Evolutionary conservation across 768 basidiomycete species (phyloP).

Genomic region (Porpolomopsis calyptriformis): DNA sequence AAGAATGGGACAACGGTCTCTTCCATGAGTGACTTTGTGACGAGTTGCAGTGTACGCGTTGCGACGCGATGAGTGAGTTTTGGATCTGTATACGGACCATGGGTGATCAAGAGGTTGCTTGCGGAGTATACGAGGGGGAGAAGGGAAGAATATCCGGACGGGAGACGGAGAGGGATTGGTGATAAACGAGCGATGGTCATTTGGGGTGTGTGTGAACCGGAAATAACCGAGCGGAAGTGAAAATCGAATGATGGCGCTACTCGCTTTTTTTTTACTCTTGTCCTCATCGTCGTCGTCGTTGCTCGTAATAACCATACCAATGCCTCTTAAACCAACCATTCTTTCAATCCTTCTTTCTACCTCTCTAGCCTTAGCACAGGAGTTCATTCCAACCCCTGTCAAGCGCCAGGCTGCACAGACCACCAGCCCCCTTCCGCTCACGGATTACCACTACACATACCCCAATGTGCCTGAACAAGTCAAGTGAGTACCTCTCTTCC

Average conservation of each 20-base stretch:
- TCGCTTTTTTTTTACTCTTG: no score
- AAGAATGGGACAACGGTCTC: neutral
- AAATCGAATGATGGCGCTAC: no score
- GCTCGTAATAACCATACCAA: no score
- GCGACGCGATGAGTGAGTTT: neutral
- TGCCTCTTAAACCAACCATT: constrained; percentile 4
- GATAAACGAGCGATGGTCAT: no score
- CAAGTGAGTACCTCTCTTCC: neutral
- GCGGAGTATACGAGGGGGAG: neutral
- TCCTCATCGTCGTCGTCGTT: no score
- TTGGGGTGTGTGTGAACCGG: no score
- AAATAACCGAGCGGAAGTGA: no score
- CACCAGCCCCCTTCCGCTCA: neutral
- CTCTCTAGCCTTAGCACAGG: neutral
- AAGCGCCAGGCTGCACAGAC: neutral
- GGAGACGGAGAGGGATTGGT: neutral
- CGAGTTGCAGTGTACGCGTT: neutral
- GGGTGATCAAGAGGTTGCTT: neutral
- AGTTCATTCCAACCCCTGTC: neutral
- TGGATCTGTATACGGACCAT: neutral
- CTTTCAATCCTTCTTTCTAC: constrained; percentile 1
- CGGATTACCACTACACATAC: constrained; percentile 4
- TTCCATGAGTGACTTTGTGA: neutral
- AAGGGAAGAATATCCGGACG: neutral
- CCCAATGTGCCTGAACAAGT: constrained; percentile 6